Percentiles rank a stretch among this genome's conserved stretches.
These are phyloP conservation scores for Moniliophthora roreri DNA, from an alignment of 1,284 basidiomycete genomes.

Conservation along the genomic window DNA sequence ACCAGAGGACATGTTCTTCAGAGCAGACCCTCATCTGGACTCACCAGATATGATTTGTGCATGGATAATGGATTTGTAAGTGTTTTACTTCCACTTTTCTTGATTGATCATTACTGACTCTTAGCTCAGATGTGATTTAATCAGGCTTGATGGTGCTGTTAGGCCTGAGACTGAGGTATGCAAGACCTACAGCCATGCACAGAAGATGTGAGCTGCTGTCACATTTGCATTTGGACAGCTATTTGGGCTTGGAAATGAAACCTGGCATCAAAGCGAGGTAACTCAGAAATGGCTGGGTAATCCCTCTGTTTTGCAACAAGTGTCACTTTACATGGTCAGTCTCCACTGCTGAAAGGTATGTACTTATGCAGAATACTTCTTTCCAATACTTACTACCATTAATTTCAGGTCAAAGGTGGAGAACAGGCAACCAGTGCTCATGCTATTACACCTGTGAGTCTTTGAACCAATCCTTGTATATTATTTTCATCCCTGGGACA, in stretches of 20 bases:
- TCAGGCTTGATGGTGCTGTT: slow-evolving; percentile 22
- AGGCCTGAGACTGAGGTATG: slow-evolving; percentile 14
- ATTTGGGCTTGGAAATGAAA: slow-evolving; percentile 23
- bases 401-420: slow-evolving; percentile 21
- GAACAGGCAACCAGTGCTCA: slow-evolving; percentile 28
- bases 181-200: slow-evolving; percentile 28
- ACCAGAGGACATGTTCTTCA: slow-evolving; percentile 20
- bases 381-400: too few relatives aligned
- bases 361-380: neutral
- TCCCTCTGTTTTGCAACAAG: slow-evolving; percentile 11
- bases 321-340: slow-evolving; percentile 33
- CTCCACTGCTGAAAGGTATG: slow-evolving; percentile 28
- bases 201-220: slow-evolving; percentile 34
- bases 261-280: slow-evolving; percentile 26
- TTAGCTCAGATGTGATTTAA: slow-evolving; percentile 26
- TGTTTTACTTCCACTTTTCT: too few relatives aligned
- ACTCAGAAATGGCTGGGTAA: slow-evolving; percentile 12
- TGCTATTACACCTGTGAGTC: slow-evolving; percentile 28
- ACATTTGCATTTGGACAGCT: slow-evolving; percentile 31
- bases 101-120: neutral
- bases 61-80: slow-evolving; percentile 31
- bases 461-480: neutral
- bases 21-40: slow-evolving; percentile 18
- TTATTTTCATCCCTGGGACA: slow-evolving; percentile 12
- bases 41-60: slow-evolving; percentile 25